phyloP scores from a whole-genome alignment of 2,329 filamentous ascomycete genomes.

The Colletotrichum simmondsii region DNA sequence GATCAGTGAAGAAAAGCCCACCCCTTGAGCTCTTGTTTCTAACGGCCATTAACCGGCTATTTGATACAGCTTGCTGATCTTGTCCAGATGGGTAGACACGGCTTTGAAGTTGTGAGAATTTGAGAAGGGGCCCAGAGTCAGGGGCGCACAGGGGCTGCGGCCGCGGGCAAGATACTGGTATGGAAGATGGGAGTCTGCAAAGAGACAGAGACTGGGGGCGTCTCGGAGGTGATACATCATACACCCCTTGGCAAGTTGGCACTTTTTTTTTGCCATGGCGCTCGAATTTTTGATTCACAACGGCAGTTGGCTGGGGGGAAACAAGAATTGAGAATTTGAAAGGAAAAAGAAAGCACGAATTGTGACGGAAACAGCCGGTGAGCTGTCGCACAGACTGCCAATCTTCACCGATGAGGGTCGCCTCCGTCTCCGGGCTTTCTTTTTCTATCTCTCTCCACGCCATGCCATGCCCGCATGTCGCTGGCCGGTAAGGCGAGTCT shows the following conservation, averaged over 20 bases:
- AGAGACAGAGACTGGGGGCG: not conserved
- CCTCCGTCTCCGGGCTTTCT: constrained; percentile 2
- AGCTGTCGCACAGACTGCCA: not conserved
- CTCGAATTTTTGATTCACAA: not conserved
- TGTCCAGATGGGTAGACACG: constrained; percentile 20
- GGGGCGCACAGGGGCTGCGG: not conserved
- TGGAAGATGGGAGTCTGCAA: not conserved
- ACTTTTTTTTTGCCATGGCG: not conserved
- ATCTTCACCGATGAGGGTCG: constrained; percentile 20
- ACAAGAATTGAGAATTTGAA: not conserved
- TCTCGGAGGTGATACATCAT: not conserved
- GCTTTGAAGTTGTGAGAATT: not conserved
- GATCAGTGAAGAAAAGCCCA: not conserved
- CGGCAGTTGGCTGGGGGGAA: not conserved
- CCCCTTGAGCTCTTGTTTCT: not conserved
- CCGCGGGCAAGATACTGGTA: not conserved
- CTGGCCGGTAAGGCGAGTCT: constrained; percentile 16
- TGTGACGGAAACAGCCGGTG: not conserved
- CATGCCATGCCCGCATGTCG: not conserved
- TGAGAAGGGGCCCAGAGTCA: not conserved
- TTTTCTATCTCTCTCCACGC: constrained; percentile 4
- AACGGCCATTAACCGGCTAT: not conserved
- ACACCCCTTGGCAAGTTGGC: not conserved
- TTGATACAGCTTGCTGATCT: constrained; percentile 9
- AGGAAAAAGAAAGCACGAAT: not conserved